Evolutionary conservation across 1,139 yeast species (phyloP).

Genomic region (Geotrichum carabidarum): DNA sequence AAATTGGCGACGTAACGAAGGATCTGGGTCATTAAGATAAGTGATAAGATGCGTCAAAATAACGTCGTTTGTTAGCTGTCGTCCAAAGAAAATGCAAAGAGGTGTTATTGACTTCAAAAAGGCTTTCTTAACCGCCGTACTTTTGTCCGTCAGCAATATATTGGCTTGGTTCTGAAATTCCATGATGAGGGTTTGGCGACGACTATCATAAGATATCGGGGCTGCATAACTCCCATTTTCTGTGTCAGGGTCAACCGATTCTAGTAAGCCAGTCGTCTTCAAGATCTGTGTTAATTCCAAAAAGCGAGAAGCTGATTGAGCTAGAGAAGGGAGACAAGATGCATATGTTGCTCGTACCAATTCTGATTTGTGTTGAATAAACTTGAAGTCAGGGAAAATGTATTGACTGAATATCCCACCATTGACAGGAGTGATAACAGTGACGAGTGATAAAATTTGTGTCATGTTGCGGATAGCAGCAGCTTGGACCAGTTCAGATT

Average conservation of each 20-base stretch:
- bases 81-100: conserved; percentile 76
- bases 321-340: conserved; percentile 62
- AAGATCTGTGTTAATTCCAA: conserved; percentile 60
- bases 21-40: conserved; percentile 74
- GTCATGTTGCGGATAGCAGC: conserved; percentile 38
- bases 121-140: conserved; percentile 62
- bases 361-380: conserved; percentile 40
- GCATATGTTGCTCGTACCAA: conserved; percentile 68
- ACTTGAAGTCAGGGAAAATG: conserved; percentile 62
- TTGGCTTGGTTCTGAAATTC: conserved; percentile 64
- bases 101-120: conserved; percentile 65
- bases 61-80: conserved; percentile 80
- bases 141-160: conserved; percentile 62
- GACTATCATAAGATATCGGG: conserved; percentile 34
- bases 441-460: conserved; percentile 59
- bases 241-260: conserved; percentile 41
- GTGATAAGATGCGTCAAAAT: conserved; percentile 87
- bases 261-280: conserved; percentile 42
- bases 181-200: conserved; percentile 29
- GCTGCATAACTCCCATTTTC: conserved; percentile 40
- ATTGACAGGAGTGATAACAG: conserved; percentile 69
- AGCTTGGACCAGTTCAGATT: conserved; percentile 53
- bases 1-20: conserved; percentile 63
- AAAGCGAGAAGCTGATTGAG: conserved; percentile 58
- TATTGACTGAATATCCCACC: conserved; percentile 75